Evolutionary conservation across 1,139 yeast species (phyloP), one percentile per base, ranked within the genome.

Genomic region (Yamadazyma aaseri): DNA sequence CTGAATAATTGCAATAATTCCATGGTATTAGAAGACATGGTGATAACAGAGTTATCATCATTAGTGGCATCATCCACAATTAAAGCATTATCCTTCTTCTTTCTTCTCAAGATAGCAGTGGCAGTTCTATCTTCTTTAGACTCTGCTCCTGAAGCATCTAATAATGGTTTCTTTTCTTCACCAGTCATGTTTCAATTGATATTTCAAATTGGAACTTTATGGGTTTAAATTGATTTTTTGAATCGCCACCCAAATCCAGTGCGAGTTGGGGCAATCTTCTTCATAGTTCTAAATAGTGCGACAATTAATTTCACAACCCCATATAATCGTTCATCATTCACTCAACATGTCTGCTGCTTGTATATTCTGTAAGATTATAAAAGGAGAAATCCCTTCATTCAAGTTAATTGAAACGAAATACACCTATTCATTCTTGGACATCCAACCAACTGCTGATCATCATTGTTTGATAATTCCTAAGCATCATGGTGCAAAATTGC

Each of bases 31-130:
- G 96, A 85, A 24, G 95, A 84, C 82, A 94, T 85, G 35, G 97
- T 85, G 57, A 94, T 85, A 44, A 90, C 95, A 22, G 97, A 89
- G 67, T 92, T 94, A 63, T 94, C 98, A 63, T 94, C 99, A 53
- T 86, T 89, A 55, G 84, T 79, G 45, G 99, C 97, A 64, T 94
- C 98, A 59, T 94, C 99, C 33, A 94, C 98, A 47, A 94, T 69
- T 53, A 94, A 73, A 34, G 95, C 79, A 63, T 94, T 94, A 56
- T 86, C 96, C 76, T 92, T 92, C 94, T 92, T 92, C 81, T 94
- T 94, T 65, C 92, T 79, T 67, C 97, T 85, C 56, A 94, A 74
- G 56, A 94, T 94, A 24, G 98, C 98, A 38, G 98, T 92, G 48
- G 99, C 98, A 37, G 96, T 87, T 46, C 79, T 80, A 60, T 92